Conservation (phyloP, 192 early-diverging fungal species). For the Coemansia sp. region DNA sequence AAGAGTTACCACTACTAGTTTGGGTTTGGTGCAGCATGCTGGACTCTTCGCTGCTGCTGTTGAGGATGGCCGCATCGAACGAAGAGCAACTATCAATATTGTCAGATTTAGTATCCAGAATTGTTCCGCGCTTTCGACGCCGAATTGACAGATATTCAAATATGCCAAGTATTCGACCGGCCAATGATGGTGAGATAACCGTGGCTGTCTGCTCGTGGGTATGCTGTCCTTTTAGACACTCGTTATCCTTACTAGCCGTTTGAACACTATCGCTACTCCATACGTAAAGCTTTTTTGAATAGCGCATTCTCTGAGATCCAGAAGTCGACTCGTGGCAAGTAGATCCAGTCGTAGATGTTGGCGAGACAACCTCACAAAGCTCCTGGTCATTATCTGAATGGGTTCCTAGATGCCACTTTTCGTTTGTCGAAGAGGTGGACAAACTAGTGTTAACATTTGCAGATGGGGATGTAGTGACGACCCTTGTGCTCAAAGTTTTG, state of each 20-base stretch:
- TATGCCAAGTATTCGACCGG: constrained; percentile 4
- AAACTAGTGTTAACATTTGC: too few species aligned
- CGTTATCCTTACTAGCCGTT: background rate
- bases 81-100: constrained; percentile 7
- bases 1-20: background rate
- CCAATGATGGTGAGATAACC: background rate
- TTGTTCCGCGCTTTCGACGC: constrained; percentile 3
- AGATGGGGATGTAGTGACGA: too few species aligned
- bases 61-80: background rate
- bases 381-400: background rate
- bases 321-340: background rate
- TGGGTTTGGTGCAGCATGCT: background rate
- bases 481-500: too few species aligned
- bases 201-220: background rate
- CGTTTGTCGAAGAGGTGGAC: too few species aligned
- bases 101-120: too few species aligned
- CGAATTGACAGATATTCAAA: constrained; percentile 11
- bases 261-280: constrained; percentile 6
- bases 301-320: background rate
- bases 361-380: background rate
- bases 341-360: background rate
- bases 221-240: background rate
- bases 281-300: background rate
- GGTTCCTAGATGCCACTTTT: too few species aligned
- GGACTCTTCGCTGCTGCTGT: background rate